Percentiles rank a stretch among this genome's conserved stretches.
These are phyloP conservation scores for Cicer bijugum DNA, from an alignment of 306 rosid genomes.

Conservation along the genomic window DNA sequence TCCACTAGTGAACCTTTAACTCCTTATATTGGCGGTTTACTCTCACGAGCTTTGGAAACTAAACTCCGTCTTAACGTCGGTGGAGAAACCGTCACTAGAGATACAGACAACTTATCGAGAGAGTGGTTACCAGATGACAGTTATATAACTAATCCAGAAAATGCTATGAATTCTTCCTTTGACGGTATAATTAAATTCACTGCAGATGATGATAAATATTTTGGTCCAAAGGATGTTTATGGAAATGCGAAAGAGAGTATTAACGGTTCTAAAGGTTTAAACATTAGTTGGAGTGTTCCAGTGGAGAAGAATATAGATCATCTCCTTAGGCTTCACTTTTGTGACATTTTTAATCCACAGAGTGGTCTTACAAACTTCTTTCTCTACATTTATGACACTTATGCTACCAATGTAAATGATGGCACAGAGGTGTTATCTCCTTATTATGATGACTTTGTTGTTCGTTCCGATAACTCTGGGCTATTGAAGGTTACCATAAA, in stretches of 20 bases:
- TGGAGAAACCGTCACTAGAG: not conserved
- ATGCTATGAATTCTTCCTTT: not conserved
- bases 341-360: not conserved
- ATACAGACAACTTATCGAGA: conserved; percentile 31
- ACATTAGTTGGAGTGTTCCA: conserved; percentile 46
- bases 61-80: conserved; percentile 53
- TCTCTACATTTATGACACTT: conserved; percentile 1
- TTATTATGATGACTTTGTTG: conserved; percentile 46
- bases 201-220: not conserved
- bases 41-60: conserved; percentile 42
- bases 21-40: not conserved
- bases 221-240: conserved; percentile 40
- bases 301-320: conserved; percentile 41
- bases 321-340: conserved; percentile 53
- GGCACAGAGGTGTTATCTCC: fast-evolving
- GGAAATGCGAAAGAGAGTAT: conserved; percentile 16
- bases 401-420: fast-evolving
- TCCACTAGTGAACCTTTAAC: fast-evolving
- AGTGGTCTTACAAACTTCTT: fast-evolving
- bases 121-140: conserved; percentile 48
- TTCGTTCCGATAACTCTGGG: conserved; percentile 46
- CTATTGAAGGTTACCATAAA: not conserved
- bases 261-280: not conserved
- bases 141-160: not conserved
- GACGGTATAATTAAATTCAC: fast-evolving